Conservation (phyloP, 2,329 filamentous ascomycete species). For the Colletotrichum euphorbiae region DNA sequence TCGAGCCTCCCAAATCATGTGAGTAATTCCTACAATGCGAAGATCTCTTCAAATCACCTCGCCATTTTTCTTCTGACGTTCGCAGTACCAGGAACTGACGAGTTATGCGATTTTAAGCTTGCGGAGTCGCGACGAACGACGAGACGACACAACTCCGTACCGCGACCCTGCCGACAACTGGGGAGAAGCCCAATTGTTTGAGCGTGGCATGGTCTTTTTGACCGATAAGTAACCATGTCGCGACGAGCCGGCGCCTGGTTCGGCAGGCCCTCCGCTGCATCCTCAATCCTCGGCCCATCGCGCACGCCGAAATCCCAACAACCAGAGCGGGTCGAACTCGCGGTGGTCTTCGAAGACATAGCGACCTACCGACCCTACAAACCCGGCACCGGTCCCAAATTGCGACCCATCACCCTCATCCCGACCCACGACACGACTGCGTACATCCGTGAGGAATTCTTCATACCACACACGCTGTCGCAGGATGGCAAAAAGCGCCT, state of each 20-base stretch:
- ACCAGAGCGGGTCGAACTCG: constrained; percentile 12
- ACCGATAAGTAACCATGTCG: constrained; percentile 17
- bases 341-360: constrained; percentile 34
- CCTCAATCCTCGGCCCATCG: not conserved
- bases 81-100: not conserved
- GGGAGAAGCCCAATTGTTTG: not conserved
- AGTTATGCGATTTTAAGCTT: not conserved
- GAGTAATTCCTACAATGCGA: not conserved
- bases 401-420: constrained; percentile 60
- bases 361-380: constrained; percentile 46
- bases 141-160: constrained; percentile 12
- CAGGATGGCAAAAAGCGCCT: constrained; percentile 57
- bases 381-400: constrained; percentile 60
- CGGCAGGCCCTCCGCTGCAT: constrained; percentile 7
- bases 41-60: no score
- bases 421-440: constrained; percentile 64
- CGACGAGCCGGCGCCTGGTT: constrained; percentile 26
- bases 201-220: constrained; percentile 11
- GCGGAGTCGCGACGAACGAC: constrained; percentile 4
- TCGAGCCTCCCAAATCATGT: not conserved
- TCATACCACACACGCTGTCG: constrained; percentile 54
- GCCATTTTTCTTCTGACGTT: not conserved
- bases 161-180: constrained; percentile 1
- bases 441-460: constrained; percentile 67
- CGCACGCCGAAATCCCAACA: not conserved